Percentiles rank a stretch among this genome's conserved stretches.
These are phyloP conservation scores for Aspergillus diversus DNA, from an alignment of 495 filamentous ascomycete species.

Conservation along the genomic window DNA sequence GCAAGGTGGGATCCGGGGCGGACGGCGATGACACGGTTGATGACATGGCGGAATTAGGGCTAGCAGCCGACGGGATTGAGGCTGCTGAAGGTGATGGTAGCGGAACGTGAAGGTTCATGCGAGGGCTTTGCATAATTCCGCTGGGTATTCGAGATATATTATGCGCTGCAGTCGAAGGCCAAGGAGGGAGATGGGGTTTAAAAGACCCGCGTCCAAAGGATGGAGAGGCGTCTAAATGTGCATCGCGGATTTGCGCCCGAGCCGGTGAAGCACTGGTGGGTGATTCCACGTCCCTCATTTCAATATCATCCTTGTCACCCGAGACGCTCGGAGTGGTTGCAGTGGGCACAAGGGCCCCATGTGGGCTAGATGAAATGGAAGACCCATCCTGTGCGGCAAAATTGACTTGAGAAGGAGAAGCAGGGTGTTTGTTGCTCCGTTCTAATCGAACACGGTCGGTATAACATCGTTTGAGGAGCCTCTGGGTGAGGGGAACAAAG, in stretches of 20 bases:
- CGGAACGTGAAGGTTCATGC: slow-evolving; percentile 42
- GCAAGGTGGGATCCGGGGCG: slow-evolving; percentile 33
- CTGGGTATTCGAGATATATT: slow-evolving; percentile 36
- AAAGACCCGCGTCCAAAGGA: slow-evolving; percentile 26
- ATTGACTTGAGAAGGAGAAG: slow-evolving; percentile 21
- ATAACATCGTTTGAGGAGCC: slow-evolving; percentile 49
- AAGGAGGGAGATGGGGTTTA: slow-evolving; percentile 38
- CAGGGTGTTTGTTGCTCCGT: slow-evolving; percentile 25
- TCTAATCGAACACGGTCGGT: slow-evolving; percentile 43
- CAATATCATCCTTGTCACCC: slow-evolving; percentile 34
- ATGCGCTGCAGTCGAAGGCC: slow-evolving; percentile 46
- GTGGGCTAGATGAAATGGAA: slow-evolving; percentile 13
- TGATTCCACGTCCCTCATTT: slow-evolving; percentile 39
- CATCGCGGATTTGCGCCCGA: slow-evolving; percentile 12
- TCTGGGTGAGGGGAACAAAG: slow-evolving; percentile 45
- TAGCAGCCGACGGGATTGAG: slow-evolving; percentile 28
- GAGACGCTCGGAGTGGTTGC: slow-evolving; percentile 27
- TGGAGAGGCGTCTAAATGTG: slow-evolving; percentile 22
- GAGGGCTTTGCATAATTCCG: slow-evolving; percentile 26
- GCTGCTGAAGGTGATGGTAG: slow-evolving; percentile 39
- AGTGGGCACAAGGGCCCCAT: slow-evolving; percentile 9
- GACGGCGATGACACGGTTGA: slow-evolving; percentile 40
- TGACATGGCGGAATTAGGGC: slow-evolving; percentile 38
- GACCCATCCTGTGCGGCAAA: slow-evolving; percentile 5
- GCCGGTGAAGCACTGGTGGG: slow-evolving; percentile 14